phyloP scores from a whole-genome alignment of 257 asterid genomes.

The Solanum phureja region DNA sequence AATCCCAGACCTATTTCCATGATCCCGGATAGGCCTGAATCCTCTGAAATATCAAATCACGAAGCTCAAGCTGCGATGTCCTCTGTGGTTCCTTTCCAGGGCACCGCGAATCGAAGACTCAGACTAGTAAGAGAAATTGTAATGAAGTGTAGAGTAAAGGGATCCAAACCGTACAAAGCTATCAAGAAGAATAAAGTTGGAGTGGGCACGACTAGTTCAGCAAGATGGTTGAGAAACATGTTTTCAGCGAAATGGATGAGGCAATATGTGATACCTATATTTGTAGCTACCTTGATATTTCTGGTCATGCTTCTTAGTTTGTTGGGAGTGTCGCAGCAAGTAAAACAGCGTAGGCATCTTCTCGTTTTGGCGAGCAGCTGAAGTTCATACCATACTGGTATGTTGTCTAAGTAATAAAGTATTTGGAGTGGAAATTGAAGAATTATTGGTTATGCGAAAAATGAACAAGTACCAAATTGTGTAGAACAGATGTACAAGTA shows the following conservation, averaged over 20 bases:
- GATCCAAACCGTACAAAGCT: neutral
- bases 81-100: constrained; percentile 30
- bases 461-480: neutral
- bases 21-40: neutral
- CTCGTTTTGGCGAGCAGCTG: neutral
- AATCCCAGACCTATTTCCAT: neutral
- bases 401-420: neutral
- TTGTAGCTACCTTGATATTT: neutral
- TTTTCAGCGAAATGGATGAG: neutral
- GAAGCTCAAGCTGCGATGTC: constrained; percentile 6
- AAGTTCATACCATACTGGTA: neutral
- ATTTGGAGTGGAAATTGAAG: neutral
- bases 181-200: neutral
- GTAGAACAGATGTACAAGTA: neutral
- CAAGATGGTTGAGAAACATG: neutral
- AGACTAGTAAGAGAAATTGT: constrained; percentile 22
- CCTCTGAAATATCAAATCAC: constrained; percentile 10
- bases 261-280: neutral
- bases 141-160: neutral
- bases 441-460: neutral
- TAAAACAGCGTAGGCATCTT: neutral
- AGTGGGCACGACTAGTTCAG: neutral
- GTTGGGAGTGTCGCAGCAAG: neutral
- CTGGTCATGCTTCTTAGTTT: neutral
- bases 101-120: constrained; percentile 49